Conservation (phyloP, 305 asterid species). For the Fraxinus latifolia region DNA sequence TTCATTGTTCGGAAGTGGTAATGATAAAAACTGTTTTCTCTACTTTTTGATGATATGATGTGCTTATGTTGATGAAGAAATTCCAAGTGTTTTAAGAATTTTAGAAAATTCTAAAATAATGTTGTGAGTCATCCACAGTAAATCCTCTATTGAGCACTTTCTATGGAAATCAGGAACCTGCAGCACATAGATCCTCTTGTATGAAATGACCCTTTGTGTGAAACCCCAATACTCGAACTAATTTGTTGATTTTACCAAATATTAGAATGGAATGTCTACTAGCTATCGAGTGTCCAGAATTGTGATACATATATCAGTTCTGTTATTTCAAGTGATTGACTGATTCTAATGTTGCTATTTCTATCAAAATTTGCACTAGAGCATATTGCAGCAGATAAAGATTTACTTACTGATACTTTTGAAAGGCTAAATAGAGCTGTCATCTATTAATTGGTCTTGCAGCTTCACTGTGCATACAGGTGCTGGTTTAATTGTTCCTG, state of each 20-base stretch:
- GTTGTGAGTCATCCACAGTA: background rate
- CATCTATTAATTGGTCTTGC: constrained; percentile 24
- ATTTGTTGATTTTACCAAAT: background rate
- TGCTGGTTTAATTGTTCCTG: constrained; percentile 89
- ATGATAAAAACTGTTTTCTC: background rate
- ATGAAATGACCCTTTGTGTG: background rate
- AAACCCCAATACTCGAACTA: background rate
- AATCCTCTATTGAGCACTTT: background rate
- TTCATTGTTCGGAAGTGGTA: background rate
- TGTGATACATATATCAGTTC: background rate
- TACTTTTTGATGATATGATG: background rate
- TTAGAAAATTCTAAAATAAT: background rate
- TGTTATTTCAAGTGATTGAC: background rate
- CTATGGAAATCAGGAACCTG: background rate
- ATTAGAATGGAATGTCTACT: background rate
- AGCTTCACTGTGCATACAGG: constrained; percentile 89
- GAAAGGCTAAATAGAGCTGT: background rate
- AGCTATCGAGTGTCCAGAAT: background rate
- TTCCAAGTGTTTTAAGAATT: background rate
- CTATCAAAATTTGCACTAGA: background rate
- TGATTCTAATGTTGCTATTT: background rate
- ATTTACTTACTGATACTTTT: background rate
- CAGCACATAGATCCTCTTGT: background rate
- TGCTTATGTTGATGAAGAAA: background rate
- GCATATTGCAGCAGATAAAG: background rate